Evolutionary conservation across 805 yeast genomes (phyloP), one percentile per base, ranked within the genome.

Genomic region (Isabelozyma gotoi): DNA sequence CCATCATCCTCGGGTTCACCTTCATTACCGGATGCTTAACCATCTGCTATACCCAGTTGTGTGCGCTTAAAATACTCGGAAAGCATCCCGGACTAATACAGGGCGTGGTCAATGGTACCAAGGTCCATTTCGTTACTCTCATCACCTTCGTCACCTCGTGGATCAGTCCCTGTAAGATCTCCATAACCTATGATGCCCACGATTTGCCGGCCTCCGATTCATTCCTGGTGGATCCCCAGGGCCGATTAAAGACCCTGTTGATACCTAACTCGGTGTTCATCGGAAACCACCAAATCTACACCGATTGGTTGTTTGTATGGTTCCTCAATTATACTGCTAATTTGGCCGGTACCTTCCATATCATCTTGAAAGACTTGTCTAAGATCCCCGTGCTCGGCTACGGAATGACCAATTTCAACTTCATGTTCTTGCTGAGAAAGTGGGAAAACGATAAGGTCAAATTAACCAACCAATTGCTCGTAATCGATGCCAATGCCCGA

Each of bases 271-370:
- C 87, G 0, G 75, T 92, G 2, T 60, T 85, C 37, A 83, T 91
- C 29, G 80, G 94, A n/a, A 92, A 92, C 59, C 98, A 92, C 63
- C 97, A 91, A 66, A 84, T 92, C 18, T 92, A 92, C 61, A 82
- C 92, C 3, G 99, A 92, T 61, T 92, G 99, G 99, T 74, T 86
- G 8, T 90, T 80, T 54, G 52, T 89, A 43, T 92, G 99, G 99
- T 92, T 88, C 80, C 47, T 87, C 16, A 71, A 87, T 0, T 85
- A 88, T 60, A 76, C 90, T 5, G 78, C 88, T 10, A 62, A 74
- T n/a, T 62, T 83, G 36, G 79, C 84, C 7, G 85, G 85, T 32
- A 73, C 78, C 38, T 72, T 91, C 7, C 81, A 76, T 52, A 89
- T 92, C 45, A 77, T 89, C 47, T 71, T 91, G 62, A 92, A 92